Evolutionary conservation across 179 eudicot genomes (phyloP).

Genomic region (Beta lomatogona): DNA sequence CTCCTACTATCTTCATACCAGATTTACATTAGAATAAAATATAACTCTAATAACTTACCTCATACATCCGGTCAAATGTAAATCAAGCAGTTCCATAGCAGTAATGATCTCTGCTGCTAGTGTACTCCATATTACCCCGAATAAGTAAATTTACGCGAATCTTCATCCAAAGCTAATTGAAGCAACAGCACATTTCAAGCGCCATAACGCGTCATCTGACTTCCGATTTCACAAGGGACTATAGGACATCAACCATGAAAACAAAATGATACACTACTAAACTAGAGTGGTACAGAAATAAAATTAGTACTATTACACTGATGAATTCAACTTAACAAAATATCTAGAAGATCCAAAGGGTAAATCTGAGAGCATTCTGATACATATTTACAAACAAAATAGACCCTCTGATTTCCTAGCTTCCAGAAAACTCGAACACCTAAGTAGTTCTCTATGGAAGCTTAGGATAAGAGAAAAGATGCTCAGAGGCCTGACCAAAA

Average conservation of each 20-base stretch:
- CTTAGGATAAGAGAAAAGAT: slow-evolving; percentile 7
- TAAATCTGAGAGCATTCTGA: slow-evolving; percentile 26
- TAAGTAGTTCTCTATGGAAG: slow-evolving; percentile 20
- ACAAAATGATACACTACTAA: neutral
- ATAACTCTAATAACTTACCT: neutral
- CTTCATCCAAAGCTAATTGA: slow-evolving; percentile 4
- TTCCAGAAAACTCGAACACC: slow-evolving; percentile 9
- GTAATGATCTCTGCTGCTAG: neutral
- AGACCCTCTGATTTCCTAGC: slow-evolving; percentile 11
- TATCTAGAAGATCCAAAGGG: slow-evolving; percentile 2
- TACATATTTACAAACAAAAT: slow-evolving; percentile 32
- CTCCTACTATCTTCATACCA: neutral
- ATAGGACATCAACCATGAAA: slow-evolving; percentile 4
- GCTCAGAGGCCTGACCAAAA: slow-evolving; percentile 9
- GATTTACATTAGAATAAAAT: neutral
- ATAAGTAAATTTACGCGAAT: neutral
- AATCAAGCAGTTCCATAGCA: neutral
- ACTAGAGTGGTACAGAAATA: slow-evolving; percentile 16
- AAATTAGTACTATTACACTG: slow-evolving; percentile 14
- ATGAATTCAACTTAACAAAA: slow-evolving; percentile 20
- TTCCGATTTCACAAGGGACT: neutral
- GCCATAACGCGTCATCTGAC: neutral
- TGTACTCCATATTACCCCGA: neutral
- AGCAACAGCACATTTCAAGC: neutral
- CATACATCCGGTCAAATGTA: neutral